A percentile compares a stretch with the other conserved stretches of the same genome.
phyloP scores from a whole-genome alignment of 495 filamentous ascomycete species.

The Apiosordaria backusii region DNA sequence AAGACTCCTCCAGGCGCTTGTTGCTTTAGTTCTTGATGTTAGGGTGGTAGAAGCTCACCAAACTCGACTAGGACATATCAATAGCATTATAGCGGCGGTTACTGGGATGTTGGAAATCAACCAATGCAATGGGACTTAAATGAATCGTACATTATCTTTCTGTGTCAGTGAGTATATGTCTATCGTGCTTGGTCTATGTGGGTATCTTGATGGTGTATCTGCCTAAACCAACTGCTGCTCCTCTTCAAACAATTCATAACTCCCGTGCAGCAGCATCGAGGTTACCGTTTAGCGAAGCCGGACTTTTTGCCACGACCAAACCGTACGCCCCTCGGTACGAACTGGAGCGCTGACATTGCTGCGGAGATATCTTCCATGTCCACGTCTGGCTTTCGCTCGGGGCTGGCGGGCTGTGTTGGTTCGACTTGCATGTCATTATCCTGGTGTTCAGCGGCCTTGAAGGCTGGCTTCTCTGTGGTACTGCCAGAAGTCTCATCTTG shows the following conservation, averaged over 20 bases:
- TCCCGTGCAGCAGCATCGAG: too few relatives aligned
- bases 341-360: slow-evolving; percentile 78
- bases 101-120: not conserved
- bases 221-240: not conserved
- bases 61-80: not conserved
- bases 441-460: not conserved
- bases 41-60: not conserved
- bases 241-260: too few relatives aligned
- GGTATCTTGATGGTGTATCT: not conserved
- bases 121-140: not conserved
- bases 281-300: slow-evolving; percentile 44
- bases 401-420: not conserved
- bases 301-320: slow-evolving; percentile 59
- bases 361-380: slow-evolving; percentile 70
- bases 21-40: not conserved
- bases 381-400: slow-evolving; percentile 42
- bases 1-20: not conserved
- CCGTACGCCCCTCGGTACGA: slow-evolving; percentile 73
- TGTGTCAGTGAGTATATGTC: not conserved
- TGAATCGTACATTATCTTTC: not conserved
- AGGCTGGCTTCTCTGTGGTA: not conserved
- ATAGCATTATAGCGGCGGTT: not conserved
- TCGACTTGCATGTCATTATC: not conserved
- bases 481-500: not conserved
- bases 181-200: not conserved